Base-by-base conservation (phyloP, 345 rosid genomes). In the Lepidium africanum region DNA sequence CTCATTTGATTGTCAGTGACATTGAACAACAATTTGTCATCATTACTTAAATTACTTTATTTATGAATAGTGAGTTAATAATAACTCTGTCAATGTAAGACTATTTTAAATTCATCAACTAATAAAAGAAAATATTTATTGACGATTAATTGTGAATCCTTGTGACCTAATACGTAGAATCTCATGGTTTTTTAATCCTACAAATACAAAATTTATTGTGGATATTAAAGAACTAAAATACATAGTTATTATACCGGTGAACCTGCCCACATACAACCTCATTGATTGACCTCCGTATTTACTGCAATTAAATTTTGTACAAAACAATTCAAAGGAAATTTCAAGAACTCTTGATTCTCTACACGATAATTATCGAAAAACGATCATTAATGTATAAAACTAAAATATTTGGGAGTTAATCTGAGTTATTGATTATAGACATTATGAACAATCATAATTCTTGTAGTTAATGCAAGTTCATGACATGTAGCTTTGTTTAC, bases 241-340 rank as follows among this genome's bases (percentile, higher is more conserved):
- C 10, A 47, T 39, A 19, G 13, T 3, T 25, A 0, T 37, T 15
- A 37, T 21, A 23, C 69, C 10, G 47, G 57, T 64, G 36, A 64
- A 64, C 59, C 49, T 67, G 54, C 46, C 46, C 72, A 55, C 37
- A n/a, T 15, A 55, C 54, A 45, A 35, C 46, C 55, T 56, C 69
- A 35, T 33, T 71, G 21, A 71, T 71, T 71, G 55, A 25, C 25
- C 36, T 39, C 51, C 16, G 51, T 69, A 48, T 12, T 7, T 47
- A 58, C 19, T 57, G 65, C 48, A 27, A 37, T 8, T 10, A 36
- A 45, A 8, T 16, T 12, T 39, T 59, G 49, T 13, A 21, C 41
- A 19, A 59, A 14, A 23, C 21, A 27, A 12, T 7, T 23, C 5
- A 25, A 40, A 37, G 45, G 7, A 56, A 37, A 37, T 37, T 56